Evolutionary conservation across 2,329 filamentous ascomycete genomes (phyloP), one percentile per base, ranked within the genome.

Genomic region (Fusarium sp.): DNA sequence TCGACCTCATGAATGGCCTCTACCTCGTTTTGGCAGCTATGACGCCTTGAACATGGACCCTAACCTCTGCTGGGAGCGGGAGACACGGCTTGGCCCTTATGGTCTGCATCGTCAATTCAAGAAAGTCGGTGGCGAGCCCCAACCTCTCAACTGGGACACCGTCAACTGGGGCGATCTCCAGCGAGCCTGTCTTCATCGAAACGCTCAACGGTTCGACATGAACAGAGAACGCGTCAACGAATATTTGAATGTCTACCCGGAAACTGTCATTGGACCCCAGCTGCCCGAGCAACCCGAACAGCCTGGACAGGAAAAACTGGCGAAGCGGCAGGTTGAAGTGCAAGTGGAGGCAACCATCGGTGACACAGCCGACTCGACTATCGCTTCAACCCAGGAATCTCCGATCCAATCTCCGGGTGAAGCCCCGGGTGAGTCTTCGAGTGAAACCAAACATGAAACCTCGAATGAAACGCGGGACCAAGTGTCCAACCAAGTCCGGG

Each of bases 151-250:
- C 23, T 94, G 92, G 90, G 83, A 87, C 30, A 82, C 84, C 28
- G 87, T 94, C 34, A 86, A 89, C 67, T 96, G 93, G 93, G 91
- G 91, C 13, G 80, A 86, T 34, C 82, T 95, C 16, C 92, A 95
- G 77, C 82, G 89, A 54, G 80, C 87, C 30, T 96, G 93, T 75
- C 78, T 90, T 1, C 80, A 86, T 68, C 85, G 83, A 70, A 97
- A 97, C 79, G 84, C 87, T 61, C 86, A 87, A 39, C 88, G 94
- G 18, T 96, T 84, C 77, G 84, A 82, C 71, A 77, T 81, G 63
- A 73, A 79, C 53, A 80, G 81, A 31, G 77, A 78, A 7, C 77
- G 75, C 47, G 73, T 78, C 31, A 88, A 88, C 62, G 78, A 80
- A 7, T 85, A 82, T 62, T 74, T 86, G 9, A 76, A 78, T 11